A percentile compares a stretch with the other conserved stretches of the same genome.
Evolutionary conservation across 306 rosid species (phyloP).

Genomic region (Lupinus albus): DNA sequence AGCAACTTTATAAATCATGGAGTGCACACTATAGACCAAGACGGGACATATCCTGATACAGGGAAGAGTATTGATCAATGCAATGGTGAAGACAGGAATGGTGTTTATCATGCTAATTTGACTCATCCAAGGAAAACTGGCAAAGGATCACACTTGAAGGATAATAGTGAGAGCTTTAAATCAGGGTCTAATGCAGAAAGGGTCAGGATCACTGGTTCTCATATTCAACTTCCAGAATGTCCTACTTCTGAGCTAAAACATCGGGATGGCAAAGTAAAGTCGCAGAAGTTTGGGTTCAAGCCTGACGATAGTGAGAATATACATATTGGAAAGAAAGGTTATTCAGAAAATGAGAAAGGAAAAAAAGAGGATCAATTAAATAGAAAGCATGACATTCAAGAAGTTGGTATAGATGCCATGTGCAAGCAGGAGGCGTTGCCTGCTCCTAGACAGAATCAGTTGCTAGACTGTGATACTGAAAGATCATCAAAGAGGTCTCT

Average conservation of each 20-base stretch:
- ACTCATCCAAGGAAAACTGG: conserved; percentile 58
- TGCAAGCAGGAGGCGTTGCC: conserved; percentile 52
- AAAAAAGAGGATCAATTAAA: conserved; percentile 57
- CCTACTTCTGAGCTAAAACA: conserved; percentile 40
- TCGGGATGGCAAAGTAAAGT: conserved; percentile 54
- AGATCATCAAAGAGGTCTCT: conserved; percentile 61
- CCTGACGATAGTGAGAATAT: conserved; percentile 58
- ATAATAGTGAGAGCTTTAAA: conserved; percentile 54
- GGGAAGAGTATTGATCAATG: conserved; percentile 47
- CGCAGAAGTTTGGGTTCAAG: conserved; percentile 57
- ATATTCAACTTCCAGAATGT: conserved; percentile 49
- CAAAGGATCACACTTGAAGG: conserved; percentile 66
- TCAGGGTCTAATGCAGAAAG: conserved; percentile 53
- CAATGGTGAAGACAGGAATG: conserved; percentile 54
- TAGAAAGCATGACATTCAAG: conserved; percentile 51
- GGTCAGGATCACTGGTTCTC: conserved; percentile 52
- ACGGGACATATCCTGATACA: conserved; percentile 50
- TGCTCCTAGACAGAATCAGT: conserved; percentile 56
- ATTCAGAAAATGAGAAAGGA: conserved; percentile 54
- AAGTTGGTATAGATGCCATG: conserved; percentile 48
- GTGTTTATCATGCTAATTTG: conserved; percentile 49
- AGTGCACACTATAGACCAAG: conserved; percentile 52
- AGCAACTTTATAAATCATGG: conserved; percentile 48
- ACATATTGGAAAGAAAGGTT: conserved; percentile 54
- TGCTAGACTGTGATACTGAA: conserved; percentile 60